phyloP scores from a whole-genome alignment of 495 filamentous ascomycete species.

The Endocarpon pusillum region DNA sequence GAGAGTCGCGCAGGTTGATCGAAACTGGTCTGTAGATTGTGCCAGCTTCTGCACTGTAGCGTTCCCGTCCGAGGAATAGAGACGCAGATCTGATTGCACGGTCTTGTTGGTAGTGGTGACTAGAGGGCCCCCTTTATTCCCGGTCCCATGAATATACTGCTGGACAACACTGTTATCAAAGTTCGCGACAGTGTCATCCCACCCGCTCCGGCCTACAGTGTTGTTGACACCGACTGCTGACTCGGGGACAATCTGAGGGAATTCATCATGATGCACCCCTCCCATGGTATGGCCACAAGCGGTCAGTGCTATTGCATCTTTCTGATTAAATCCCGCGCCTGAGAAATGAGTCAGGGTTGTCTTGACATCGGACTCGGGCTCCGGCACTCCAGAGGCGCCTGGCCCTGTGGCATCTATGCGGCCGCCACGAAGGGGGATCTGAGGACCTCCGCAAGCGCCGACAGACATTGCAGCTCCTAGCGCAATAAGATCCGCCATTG shows the following conservation, averaged over 20 bases:
- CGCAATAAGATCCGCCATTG: slow-evolving; percentile 41
- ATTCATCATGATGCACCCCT: slow-evolving; percentile 38
- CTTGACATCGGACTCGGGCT: slow-evolving; percentile 35
- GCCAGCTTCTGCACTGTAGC: slow-evolving; percentile 33
- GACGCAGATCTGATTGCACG: slow-evolving; percentile 36
- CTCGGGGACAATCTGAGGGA: slow-evolving; percentile 33
- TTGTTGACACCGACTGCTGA: slow-evolving; percentile 27
- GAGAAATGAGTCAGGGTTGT: slow-evolving; percentile 36
- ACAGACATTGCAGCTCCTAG: slow-evolving; percentile 38
- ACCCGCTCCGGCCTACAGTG: slow-evolving; percentile 15
- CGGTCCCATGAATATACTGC: slow-evolving; percentile 35
- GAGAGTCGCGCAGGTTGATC: slow-evolving; percentile 28
- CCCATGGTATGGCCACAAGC: slow-evolving; percentile 48
- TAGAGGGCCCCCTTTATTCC: slow-evolving; percentile 16
- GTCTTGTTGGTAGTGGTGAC: slow-evolving; percentile 25
- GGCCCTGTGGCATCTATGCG: slow-evolving; percentile 34
- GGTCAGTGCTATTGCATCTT: slow-evolving; percentile 42
- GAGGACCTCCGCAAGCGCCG: slow-evolving; percentile 39
- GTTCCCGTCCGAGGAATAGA: slow-evolving; percentile 40
- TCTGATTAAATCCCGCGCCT: slow-evolving; percentile 36
- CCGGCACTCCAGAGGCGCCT: slow-evolving; percentile 36
- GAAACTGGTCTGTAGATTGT: slow-evolving; percentile 20
- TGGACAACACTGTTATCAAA: slow-evolving; percentile 40
- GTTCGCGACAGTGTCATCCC: slow-evolving; percentile 26
- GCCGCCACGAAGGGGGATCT: slow-evolving; percentile 35